Evolutionary conservation across 371 early-diverging fungal genomes (phyloP).

Genomic region (Rhizopus stolonifer): DNA sequence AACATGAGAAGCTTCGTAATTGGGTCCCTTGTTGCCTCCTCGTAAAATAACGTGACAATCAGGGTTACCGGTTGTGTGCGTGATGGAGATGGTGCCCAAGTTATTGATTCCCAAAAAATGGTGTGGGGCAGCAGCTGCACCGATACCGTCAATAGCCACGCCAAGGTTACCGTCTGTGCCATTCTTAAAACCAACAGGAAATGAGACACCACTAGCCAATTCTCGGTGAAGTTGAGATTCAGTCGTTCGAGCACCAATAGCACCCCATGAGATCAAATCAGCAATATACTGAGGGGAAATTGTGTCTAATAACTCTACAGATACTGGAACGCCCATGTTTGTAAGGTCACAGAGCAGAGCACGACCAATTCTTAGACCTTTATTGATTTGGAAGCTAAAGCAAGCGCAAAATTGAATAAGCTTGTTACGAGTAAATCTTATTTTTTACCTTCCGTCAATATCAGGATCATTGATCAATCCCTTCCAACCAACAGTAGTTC

Average conservation of each 20-base stretch:
- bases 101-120: constrained; percentile 92
- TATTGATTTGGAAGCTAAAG: constrained; percentile 81
- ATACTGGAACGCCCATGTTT: constrained; percentile 85
- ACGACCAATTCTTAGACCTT: constrained; percentile 85
- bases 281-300: constrained; percentile 93
- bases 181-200: constrained; percentile 96
- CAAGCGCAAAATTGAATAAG: neutral
- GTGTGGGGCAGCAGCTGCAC: constrained; percentile 81
- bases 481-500: constrained; percentile 95
- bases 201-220: constrained; percentile 88
- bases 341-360: constrained; percentile 71
- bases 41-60: constrained; percentile 54
- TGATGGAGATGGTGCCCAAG: constrained; percentile 90
- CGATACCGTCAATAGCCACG: constrained; percentile 90
- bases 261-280: constrained; percentile 92
- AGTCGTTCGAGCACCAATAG: constrained; percentile 94
- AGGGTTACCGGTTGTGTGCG: constrained; percentile 79
- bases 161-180: constrained; percentile 87
- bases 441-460: constrained; percentile 67
- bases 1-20: constrained; percentile 69
- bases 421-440: neutral
- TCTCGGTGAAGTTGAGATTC: constrained; percentile 93
- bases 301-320: constrained; percentile 90
- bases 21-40: constrained; percentile 82
- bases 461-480: constrained; percentile 93